Percentiles rank a stretch among this genome's conserved stretches.
Evolutionary conservation across 78 protist genomes (phyloP).

Genomic region (Capsaspora owczarzaki): DNA sequence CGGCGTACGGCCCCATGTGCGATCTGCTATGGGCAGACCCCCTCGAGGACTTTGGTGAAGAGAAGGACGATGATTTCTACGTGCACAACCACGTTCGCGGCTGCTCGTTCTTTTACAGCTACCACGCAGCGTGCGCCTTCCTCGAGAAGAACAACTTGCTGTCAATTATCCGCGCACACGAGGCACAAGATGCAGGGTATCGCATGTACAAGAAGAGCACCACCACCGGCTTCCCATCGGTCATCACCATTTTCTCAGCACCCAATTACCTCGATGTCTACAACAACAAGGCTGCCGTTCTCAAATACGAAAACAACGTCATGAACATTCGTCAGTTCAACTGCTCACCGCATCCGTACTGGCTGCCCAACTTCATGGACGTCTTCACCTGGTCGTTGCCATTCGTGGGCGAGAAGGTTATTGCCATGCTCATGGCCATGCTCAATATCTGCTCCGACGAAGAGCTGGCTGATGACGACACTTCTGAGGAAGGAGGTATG

Average conservation of each 20-base stretch:
- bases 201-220: conserved; percentile 65
- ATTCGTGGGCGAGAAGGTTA: conserved; percentile 92
- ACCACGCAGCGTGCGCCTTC: conserved; percentile 60
- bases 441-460: conserved; percentile 49
- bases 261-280: conserved; percentile 97
- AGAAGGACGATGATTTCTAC: conserved; percentile 12
- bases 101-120: conserved; percentile 78
- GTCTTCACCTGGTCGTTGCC: conserved; percentile 97
- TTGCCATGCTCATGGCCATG: conserved; percentile 45
- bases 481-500: not conserved
- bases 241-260: conserved; percentile 96
- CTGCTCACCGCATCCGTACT: conserved; percentile 90
- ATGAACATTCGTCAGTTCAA: conserved; percentile 94
- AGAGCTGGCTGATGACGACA: conserved; percentile 42
- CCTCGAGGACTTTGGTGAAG: conserved; percentile 19
- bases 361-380: conserved; percentile 96
- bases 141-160: conserved; percentile 77
- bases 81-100: conserved; percentile 81
- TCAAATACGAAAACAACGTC: conserved; percentile 79
- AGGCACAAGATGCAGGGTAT: conserved; percentile 86
- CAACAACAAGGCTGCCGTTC: conserved; percentile 85
- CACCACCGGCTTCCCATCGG: conserved; percentile 88
- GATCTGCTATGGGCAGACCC: conserved; percentile 99
- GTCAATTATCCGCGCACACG: conserved; percentile 97
- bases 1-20: conserved; percentile 99